Evolutionary conservation across 202 grass and related monocot genomes (phyloP), one percentile per base, ranked within the genome.

Genomic region (Panicum hallii): DNA sequence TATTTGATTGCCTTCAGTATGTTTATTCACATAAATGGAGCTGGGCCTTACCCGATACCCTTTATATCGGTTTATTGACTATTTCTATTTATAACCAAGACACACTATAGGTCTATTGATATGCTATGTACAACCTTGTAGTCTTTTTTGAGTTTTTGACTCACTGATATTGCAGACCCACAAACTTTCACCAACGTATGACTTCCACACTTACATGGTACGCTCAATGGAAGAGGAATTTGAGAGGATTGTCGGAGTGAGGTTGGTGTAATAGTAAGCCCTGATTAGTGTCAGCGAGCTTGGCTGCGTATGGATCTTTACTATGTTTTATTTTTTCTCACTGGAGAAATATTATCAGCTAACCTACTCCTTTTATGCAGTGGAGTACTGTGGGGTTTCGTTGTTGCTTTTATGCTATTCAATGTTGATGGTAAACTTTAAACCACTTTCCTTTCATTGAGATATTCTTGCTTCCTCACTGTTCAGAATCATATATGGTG

Each of bases 211-310:
- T 62, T 99, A 96, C 52, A 99, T 96, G 93, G 91, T 99, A 90
- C 91, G 97, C 42, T 99, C 93, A 26, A 89, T 99, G 90, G 97
- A 99, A 99, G 97, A 99, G 78, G 97, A 99, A 58, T 95, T 99
- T 85, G 89, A 92, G 84, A 96, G 74, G 72, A 99, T 99, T 87
- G 97, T 96, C 72, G 97, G 97, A 82, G 97, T 99, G 62, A 99
- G 97, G 97, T 99, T 75, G 82, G 81, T 82, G 57, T 64, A 53
- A 20, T 30, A 52, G 11, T n/a, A 49, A 38, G 44, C n/a, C 52
- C 12, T 50, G 30, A 20, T 58, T 9, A 49, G 58, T 36, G 5
- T 44, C 12, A 50, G 15, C 1, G 0, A 73, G 44, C 20, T 67
- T 70, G 34, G 44, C 74, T 78, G 38, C 76, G 65, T 82, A 63